Evolutionary conservation across 768 basidiomycete species (phyloP), one percentile per base, ranked within the genome.

Genomic region (Pleurotus tuber-regium): DNA sequence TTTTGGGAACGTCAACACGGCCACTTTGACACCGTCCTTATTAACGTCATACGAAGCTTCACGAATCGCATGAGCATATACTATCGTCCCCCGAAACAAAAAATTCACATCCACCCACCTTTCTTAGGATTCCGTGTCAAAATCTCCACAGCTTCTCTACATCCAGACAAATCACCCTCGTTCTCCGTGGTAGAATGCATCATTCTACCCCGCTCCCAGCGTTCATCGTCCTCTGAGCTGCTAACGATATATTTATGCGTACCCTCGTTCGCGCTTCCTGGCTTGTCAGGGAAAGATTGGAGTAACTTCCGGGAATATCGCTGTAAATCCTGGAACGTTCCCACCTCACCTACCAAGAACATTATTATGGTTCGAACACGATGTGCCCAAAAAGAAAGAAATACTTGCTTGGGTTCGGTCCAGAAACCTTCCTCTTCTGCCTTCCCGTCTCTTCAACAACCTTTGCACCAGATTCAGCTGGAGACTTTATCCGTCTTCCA

Each of bases 21-120:
- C 95, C 52, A 98, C 92, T 35, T 84, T 83, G 30, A 89, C 80
- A 0, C 89, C 92, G 29, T 96, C 92, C 72, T 98, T 97, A 63
- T 86, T 89, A 50, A 98, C 93, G 69, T 98, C 95, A 67, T 92
- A 98, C 1, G 93, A 94, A 31, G 87, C 93, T 96, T 58, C 19
- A 43, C 24, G 51, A 28, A 23, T 19, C 14, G 8, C 21, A 51
- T 53, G 31, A 54, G 33, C 38, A 26, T 36, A 19, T 40, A 24
- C 39, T 19, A n/a, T 26, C 24, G n/a, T n/a, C 35, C 31, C 14
- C 33, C 36, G 26, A 12, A 21, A 23, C 29, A 42, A 8, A 51
- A 61, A 81, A 43, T 23, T 24, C 33, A 43, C 28, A 9, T 29
- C n/a, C n/a, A n/a, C n/a, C n/a, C 51, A 92, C 94, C 81, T 74